A percentile compares a stretch with the other conserved stretches of the same genome.
Conservation (phyloP, 2,329 filamentous ascomycete species). For the Cytospora leucostoma region DNA sequence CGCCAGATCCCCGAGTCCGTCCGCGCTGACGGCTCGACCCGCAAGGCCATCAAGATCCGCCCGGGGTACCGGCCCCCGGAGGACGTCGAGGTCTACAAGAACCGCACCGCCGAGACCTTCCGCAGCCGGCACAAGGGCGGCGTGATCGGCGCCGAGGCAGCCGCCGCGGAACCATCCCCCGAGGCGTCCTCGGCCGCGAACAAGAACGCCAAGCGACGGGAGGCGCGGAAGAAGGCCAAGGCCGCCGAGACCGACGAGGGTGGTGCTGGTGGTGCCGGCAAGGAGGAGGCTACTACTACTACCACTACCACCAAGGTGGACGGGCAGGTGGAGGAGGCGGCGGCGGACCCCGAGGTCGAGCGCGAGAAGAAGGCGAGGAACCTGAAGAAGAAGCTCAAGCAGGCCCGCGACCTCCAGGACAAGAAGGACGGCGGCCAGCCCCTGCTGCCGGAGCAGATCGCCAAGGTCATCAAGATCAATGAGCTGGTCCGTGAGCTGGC, state of each 20-base stretch:
- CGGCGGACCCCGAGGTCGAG: slow-evolving; percentile 69
- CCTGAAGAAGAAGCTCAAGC: slow-evolving; percentile 90
- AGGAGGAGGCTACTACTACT: slow-evolving; percentile 57
- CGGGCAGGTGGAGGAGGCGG: slow-evolving; percentile 29
- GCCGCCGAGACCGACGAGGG: slow-evolving; percentile 52
- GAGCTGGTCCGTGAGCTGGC: slow-evolving; percentile 90
- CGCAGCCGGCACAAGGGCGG: slow-evolving; percentile 59
- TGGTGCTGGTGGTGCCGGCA: slow-evolving; percentile 31
- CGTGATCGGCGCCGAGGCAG: slow-evolving; percentile 38
- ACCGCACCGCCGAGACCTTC: slow-evolving; percentile 82
- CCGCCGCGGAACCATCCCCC: slow-evolving; percentile 34
- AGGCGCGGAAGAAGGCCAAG: slow-evolving; percentile 58
- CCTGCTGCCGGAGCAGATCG: slow-evolving; percentile 89
- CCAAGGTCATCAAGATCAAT: slow-evolving; percentile 96
- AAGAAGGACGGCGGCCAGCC: slow-evolving; percentile 88
- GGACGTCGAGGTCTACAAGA: slow-evolving; percentile 95
- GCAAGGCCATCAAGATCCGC: slow-evolving; percentile 90
- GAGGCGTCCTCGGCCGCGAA: slow-evolving; percentile 57
- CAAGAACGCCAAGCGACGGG: slow-evolving; percentile 82
- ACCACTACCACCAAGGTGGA: slow-evolving; percentile 34
- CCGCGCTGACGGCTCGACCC: slow-evolving; percentile 85
- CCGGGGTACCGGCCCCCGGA: slow-evolving; percentile 93
- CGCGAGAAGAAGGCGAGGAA: slow-evolving; percentile 91
- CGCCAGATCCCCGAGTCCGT: slow-evolving; percentile 87
- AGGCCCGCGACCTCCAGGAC: slow-evolving; percentile 84